Evolutionary conservation across 352 stramenopile species (phyloP).

Genomic region (Globisporangium lucens): DNA sequence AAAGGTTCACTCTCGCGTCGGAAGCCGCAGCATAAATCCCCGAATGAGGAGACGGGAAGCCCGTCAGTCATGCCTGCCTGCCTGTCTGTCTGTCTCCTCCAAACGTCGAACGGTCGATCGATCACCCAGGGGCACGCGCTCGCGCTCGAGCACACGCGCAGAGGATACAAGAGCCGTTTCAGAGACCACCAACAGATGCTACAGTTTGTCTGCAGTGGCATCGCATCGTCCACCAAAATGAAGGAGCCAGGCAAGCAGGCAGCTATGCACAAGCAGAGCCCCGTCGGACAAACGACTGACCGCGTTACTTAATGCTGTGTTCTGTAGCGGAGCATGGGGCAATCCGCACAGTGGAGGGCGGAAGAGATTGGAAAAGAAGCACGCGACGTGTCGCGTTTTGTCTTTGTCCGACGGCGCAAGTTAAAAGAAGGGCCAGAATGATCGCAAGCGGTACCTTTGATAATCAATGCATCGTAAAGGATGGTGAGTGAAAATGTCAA

Average conservation of each 20-base stretch:
- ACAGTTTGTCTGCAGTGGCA: neutral
- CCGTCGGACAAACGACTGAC: neutral
- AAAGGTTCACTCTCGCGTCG: neutral
- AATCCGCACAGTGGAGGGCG: neutral
- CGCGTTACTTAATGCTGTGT: neutral
- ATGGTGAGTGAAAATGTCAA: too few relatives aligned
- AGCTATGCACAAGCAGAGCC: neutral
- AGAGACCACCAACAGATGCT: neutral
- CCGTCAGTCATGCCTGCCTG: neutral
- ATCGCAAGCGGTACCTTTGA: too few relatives aligned
- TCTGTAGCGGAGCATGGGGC: too few relatives aligned
- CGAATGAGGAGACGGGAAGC: neutral
- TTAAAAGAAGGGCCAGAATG: neutral
- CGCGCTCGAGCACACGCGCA: neutral
- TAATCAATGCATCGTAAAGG: too few relatives aligned
- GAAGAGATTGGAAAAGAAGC: neutral
- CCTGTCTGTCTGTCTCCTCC: neutral
- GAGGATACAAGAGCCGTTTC: constrained; percentile 2
- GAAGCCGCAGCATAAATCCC: neutral
- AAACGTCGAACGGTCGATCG: neutral
- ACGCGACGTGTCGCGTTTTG: neutral
- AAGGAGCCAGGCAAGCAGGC: neutral
- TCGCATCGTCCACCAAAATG: constrained; percentile 5
- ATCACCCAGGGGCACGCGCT: neutral
- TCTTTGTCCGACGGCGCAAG: neutral